Evolutionary conservation across 108 stramenopile species (phyloP), one percentile per base, ranked within the genome.

Genomic region (Cyclotella kingstonii): DNA sequence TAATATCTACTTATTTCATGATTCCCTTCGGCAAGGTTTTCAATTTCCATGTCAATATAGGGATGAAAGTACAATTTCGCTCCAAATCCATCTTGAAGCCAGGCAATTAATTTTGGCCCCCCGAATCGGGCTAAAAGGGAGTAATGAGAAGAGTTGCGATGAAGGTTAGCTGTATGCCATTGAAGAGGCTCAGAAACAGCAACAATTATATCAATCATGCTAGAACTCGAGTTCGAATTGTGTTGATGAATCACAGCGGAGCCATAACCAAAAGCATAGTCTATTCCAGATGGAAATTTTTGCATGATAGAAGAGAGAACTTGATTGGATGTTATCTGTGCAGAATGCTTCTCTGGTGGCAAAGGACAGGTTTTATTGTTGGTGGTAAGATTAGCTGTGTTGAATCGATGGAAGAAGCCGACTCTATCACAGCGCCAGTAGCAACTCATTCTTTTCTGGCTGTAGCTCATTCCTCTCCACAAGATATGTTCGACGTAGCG

Each of bases 231-330:
- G 18, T 61, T 44, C 2, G 55, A 9, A 10, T 63, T 43, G 17
- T 78, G 68, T 73, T 93, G 91, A 25, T 67, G 57, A 61, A 93
- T 84, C 11, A 92, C 87, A 15, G 85, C 87, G 18, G 91, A 92
- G 42, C 91, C 91, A 59, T 92, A 92, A 8, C 87, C 91, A 74
- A 92, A 85, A 10, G 85, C 74, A 64, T 84, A 71, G 27, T 87
- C 76, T 9, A 92, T 31, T 22, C 77, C 44, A 22, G 68, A 51
- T 23, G 86, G 84, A 53, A 92, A 89, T 51, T 47, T 40, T 22
- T 69, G 29, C 0, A 76, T 35, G 9, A 85, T 83, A 17, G 63
- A 55, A 22, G 50, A 64, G 10, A 77, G 64, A 19, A 71, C 76
- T 18, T 77, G 58, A 39, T 75, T 55, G 29, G 53, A 59, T 34